phyloP scores from a whole-genome alignment of 1,139 yeast species.

The Debaryomyces sp. region DNA sequence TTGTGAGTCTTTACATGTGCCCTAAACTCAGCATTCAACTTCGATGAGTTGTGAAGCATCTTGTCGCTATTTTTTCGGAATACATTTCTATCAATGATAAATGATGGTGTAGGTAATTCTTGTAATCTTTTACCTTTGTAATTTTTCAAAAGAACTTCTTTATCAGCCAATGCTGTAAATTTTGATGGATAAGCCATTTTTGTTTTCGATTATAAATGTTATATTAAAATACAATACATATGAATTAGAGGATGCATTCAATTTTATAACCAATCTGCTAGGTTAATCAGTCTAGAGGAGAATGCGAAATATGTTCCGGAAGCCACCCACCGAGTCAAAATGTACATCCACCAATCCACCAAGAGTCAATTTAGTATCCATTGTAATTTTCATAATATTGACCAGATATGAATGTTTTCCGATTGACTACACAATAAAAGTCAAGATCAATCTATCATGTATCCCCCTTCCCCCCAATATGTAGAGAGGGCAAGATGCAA shows the following conservation, averaged over 20 bases:
- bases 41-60: constrained; percentile 34
- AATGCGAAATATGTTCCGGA: background rate
- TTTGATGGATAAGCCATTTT: constrained; percentile 17
- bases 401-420: background rate
- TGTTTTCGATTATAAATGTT: background rate
- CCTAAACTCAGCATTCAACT: constrained; percentile 46
- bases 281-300: background rate
- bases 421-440: background rate
- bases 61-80: constrained; percentile 29
- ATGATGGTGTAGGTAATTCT: constrained; percentile 41
- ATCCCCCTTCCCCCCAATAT: background rate
- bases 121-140: constrained; percentile 29
- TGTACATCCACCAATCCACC: background rate
- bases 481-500: background rate
- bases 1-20: constrained; percentile 82
- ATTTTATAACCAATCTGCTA: background rate
- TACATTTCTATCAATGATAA: constrained; percentile 27
- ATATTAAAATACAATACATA: background rate
- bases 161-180: constrained; percentile 26
- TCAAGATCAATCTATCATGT: background rate
- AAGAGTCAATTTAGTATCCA: background rate
- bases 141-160: constrained; percentile 21
- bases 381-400: background rate
- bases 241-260: background rate
- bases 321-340: background rate